Conservation (phyloP, 371 early-diverging fungal genomes). For the Conidiobolus incongruus region DNA sequence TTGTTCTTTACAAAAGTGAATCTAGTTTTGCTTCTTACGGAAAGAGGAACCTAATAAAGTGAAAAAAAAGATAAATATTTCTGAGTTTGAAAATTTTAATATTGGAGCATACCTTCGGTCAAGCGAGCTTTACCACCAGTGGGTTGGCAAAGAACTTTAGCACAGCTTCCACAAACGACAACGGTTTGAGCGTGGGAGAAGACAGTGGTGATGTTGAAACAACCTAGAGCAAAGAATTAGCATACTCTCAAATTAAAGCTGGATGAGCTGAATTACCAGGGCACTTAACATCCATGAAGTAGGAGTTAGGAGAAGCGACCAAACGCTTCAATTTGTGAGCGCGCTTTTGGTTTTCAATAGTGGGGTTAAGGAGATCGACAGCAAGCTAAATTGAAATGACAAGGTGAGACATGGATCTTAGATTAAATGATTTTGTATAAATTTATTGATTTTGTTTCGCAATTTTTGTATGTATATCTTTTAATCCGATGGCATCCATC, state of each 20-base stretch:
- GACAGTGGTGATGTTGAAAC: constrained; percentile 90
- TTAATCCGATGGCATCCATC: no score
- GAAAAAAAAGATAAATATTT: constrained; percentile 6
- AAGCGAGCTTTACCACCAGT: constrained; percentile 97
- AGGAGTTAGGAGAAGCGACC: constrained; percentile 98
- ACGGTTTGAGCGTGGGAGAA: constrained; percentile 99
- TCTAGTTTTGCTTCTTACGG: constrained; percentile 30
- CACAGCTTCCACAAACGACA: constrained; percentile 89
- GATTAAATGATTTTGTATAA: no score
- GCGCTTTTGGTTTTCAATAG: constrained; percentile 78
- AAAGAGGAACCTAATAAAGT: constrained; percentile 39
- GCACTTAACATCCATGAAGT: constrained; percentile 99
- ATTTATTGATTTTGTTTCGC: no score
- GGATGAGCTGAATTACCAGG: constrained; percentile 46
- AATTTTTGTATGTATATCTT: no score
- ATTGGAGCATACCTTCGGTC: constrained; percentile 44
- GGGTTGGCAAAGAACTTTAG: constrained; percentile 92
- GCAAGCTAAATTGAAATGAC: constrained; percentile 45
- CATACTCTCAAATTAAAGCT: neutral
- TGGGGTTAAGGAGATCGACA: constrained; percentile 97
- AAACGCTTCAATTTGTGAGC: constrained; percentile 98
- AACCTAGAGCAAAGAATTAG: constrained; percentile 24
- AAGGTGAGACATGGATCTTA: no score
- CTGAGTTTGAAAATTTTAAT: neutral
- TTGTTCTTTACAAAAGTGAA: neutral